Evolutionary conservation across 1,139 yeast species (phyloP).

Genomic region (Nadsonia commutata): DNA sequence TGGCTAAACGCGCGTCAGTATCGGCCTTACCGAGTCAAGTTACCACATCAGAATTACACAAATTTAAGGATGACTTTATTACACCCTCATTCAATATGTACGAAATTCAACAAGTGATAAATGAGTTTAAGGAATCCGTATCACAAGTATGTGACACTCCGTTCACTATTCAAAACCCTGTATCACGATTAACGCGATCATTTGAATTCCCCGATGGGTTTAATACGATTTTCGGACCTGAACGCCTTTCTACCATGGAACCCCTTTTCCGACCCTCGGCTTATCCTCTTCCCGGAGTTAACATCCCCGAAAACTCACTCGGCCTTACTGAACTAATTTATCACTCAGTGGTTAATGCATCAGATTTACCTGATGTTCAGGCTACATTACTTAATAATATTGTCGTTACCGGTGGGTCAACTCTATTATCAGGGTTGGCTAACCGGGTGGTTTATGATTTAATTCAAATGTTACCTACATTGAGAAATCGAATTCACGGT

Average conservation of each 20-base stretch:
- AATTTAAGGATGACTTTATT: constrained; percentile 15
- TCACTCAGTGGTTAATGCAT: constrained; percentile 35
- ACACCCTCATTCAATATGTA: constrained; percentile 21
- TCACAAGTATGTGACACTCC: constrained; percentile 39
- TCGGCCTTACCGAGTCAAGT: constrained; percentile 22
- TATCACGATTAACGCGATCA: constrained; percentile 28
- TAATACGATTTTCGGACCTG: constrained; percentile 42
- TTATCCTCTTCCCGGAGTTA: constrained; percentile 16
- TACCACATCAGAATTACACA: constrained; percentile 26
- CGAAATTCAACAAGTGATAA: constrained; percentile 28
- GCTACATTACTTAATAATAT: constrained; percentile 75
- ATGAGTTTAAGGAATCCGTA: constrained; percentile 51
- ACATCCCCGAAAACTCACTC: constrained; percentile 21
- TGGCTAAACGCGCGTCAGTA: constrained; percentile 5
- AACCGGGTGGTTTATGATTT: constrained; percentile 68
- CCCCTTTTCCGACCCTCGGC: constrained; percentile 45
- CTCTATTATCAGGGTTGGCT: constrained; percentile 70
- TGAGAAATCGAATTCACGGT: constrained; percentile 52
- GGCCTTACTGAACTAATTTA: constrained; percentile 64
- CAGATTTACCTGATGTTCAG: constrained; percentile 52
- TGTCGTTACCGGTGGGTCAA: constrained; percentile 77
- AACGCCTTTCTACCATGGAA: constrained; percentile 62
- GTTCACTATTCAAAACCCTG: constrained; percentile 14
- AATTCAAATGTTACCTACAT: constrained; percentile 47
- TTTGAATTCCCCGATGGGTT: constrained; percentile 79